These are phyloP conservation scores for Allium fistulosum DNA, from an alignment of 106 monocot species.

Conservation along the genomic window DNA sequence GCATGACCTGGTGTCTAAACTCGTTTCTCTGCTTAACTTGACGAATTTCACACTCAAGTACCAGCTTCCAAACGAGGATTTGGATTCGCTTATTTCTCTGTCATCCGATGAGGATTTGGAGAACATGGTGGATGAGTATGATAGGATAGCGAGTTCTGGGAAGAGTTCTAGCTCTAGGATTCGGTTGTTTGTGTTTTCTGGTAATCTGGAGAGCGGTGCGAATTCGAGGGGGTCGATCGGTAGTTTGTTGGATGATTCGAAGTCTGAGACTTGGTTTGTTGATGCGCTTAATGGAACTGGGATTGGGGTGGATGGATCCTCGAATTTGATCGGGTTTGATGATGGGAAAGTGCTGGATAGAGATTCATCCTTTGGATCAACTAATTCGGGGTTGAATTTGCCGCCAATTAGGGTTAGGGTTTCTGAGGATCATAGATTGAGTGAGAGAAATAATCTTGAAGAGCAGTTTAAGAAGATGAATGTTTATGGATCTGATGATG, in stretches of 20 bases:
- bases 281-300: constrained; percentile 74
- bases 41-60: constrained; percentile 81
- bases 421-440: constrained; percentile 49
- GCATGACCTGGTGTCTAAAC: constrained; percentile 45
- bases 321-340: constrained; percentile 79
- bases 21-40: constrained; percentile 51
- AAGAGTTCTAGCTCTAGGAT: constrained; percentile 32
- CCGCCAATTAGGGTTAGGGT: constrained; percentile 62
- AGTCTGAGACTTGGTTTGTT: constrained; percentile 92
- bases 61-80: constrained; percentile 96
- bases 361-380: constrained; percentile 70
- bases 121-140: constrained; percentile 98
- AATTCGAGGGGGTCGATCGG: constrained; percentile 42
- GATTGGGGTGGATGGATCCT: constrained; percentile 47
- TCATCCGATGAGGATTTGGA: constrained; percentile 95
- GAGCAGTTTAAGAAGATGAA: constrained; percentile 68
- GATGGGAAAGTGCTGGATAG: constrained; percentile 19
- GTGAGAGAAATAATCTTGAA: constrained; percentile 33
- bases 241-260: constrained; percentile 71
- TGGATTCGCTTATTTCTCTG: constrained; percentile 90
- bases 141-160: constrained; percentile 35
- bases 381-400: constrained; percentile 71
- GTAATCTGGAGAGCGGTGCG: constrained; percentile 44
- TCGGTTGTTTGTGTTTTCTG: constrained; percentile 70
- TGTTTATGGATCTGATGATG: constrained; percentile 47